phyloP scores from a whole-genome alignment of 2,329 filamentous ascomycete genomes.

The Fusarium luffae region DNA sequence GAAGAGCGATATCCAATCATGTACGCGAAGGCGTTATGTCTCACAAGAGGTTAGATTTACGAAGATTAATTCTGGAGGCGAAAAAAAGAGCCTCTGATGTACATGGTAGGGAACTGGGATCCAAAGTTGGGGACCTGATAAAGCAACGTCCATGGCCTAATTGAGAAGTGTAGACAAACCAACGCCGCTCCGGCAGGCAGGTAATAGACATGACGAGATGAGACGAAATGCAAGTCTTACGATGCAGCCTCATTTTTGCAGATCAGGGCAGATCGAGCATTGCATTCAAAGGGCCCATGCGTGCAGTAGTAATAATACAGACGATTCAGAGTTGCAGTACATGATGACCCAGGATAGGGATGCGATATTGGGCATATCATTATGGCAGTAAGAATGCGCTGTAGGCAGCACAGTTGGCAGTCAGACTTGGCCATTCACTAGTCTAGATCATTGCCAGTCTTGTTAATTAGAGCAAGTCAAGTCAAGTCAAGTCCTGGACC shows the following conservation, averaged over 20 bases:
- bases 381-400: background rate
- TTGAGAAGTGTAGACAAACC: conserved; percentile 2
- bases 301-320: conserved; percentile 12
- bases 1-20: background rate
- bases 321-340: background rate
- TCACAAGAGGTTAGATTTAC: conserved; percentile 20
- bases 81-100: conserved; percentile 2
- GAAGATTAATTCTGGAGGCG: conserved; percentile 3
- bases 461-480: background rate
- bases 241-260: conserved; percentile 28
- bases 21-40: conserved; percentile 23
- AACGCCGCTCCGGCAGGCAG: conserved; percentile 9
- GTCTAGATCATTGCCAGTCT: conserved; percentile 2
- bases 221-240: conserved; percentile 25
- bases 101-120: conserved; percentile 12
- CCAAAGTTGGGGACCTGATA: background rate
- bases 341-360: background rate
- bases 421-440: background rate
- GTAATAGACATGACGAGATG: background rate
- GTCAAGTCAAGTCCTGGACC: conserved; percentile 1
- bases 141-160: conserved; percentile 1
- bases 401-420: background rate
- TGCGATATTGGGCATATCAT: background rate
- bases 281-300: conserved; percentile 20
- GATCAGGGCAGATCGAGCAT: conserved; percentile 33